These are phyloP conservation scores for Coemansia sp. DNA, from an alignment of 192 early-diverging fungal species.

Conservation along the genomic window DNA sequence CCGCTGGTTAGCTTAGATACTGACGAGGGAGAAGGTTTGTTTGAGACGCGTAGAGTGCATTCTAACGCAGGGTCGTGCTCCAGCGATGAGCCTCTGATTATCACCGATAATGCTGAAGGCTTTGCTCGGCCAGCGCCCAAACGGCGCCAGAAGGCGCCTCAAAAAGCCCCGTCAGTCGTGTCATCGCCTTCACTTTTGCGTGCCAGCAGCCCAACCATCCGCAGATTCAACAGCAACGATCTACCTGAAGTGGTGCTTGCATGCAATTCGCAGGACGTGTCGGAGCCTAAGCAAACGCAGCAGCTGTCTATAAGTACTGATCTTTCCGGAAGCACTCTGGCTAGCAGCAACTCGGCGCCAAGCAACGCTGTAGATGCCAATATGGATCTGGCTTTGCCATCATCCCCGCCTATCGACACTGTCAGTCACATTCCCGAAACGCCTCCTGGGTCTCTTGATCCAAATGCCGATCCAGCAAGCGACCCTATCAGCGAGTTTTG, in stretches of 20 bases:
- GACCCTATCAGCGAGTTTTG: slow-evolving; percentile 48
- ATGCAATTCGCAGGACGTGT: slow-evolving; percentile 10
- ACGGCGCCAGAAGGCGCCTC: not conserved
- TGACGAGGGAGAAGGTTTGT: slow-evolving; percentile 27
- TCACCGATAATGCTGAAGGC: not conserved
- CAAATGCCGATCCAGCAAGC: slow-evolving; percentile 19
- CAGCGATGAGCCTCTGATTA: not conserved
- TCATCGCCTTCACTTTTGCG: slow-evolving; percentile 40
- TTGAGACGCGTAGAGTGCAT: slow-evolving; percentile 2
- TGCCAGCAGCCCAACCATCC: slow-evolving; percentile 41
- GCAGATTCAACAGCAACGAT: slow-evolving; percentile 20
- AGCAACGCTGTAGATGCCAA: not conserved
- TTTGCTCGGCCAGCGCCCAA: not conserved
- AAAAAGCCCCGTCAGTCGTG: not conserved
- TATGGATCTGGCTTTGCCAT: not conserved
- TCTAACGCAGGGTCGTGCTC: not conserved
- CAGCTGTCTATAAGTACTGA: not conserved
- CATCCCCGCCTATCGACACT: not conserved
- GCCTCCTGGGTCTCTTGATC: slow-evolving; percentile 4
- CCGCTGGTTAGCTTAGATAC: slow-evolving; percentile 1
- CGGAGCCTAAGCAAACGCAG: not conserved
- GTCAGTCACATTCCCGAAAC: slow-evolving; percentile 19
- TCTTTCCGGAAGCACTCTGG: slow-evolving; percentile 8
- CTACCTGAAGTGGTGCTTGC: slow-evolving; percentile 13
- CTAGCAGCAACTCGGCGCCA: not conserved